phyloP scores from a whole-genome alignment of 192 early-diverging fungal genomes.

The Dissophora ornata region DNA sequence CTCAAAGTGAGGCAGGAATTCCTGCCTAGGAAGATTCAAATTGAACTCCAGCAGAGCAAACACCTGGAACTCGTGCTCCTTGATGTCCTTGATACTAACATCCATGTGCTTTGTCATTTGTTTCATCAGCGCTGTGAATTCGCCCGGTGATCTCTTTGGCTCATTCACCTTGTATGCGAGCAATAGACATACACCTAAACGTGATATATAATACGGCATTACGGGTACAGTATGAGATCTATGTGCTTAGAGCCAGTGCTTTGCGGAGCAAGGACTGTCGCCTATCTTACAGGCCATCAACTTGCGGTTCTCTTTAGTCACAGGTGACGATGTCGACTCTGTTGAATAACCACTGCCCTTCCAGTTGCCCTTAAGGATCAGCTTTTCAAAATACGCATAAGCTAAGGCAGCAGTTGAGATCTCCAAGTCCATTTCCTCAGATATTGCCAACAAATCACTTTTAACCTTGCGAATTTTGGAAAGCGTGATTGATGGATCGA shows the following conservation, averaged over 20 bases:
- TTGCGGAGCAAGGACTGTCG: not conserved
- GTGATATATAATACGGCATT: constrained; percentile 13
- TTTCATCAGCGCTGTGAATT: constrained; percentile 62
- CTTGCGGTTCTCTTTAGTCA: constrained; percentile 42
- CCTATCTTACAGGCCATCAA: constrained; percentile 30
- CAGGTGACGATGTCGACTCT: constrained; percentile 25
- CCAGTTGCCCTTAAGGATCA: constrained; percentile 79
- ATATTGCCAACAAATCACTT: constrained; percentile 74
- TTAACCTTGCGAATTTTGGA: constrained; percentile 91
- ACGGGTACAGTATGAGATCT: too few species aligned
- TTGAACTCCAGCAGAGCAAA: constrained; percentile 93
- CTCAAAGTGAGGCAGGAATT: constrained; percentile 95
- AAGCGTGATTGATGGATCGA: constrained; percentile 84
- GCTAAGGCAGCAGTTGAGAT: constrained; percentile 88
- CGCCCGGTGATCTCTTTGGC: constrained; percentile 75
- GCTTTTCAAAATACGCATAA: constrained; percentile 97
- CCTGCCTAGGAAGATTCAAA: constrained; percentile 84
- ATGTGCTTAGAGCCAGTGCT: too few species aligned
- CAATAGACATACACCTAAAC: constrained; percentile 79
- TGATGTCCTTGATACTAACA: constrained; percentile 80
- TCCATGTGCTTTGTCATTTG: constrained; percentile 81
- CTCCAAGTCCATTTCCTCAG: constrained; percentile 81
- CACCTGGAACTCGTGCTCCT: constrained; percentile 90
- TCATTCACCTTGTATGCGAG: constrained; percentile 91
- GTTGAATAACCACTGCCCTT: constrained; percentile 17